Evolutionary conservation across 2,329 filamentous ascomycete genomes (phyloP).

Genomic region (Penicillium sp.): DNA sequence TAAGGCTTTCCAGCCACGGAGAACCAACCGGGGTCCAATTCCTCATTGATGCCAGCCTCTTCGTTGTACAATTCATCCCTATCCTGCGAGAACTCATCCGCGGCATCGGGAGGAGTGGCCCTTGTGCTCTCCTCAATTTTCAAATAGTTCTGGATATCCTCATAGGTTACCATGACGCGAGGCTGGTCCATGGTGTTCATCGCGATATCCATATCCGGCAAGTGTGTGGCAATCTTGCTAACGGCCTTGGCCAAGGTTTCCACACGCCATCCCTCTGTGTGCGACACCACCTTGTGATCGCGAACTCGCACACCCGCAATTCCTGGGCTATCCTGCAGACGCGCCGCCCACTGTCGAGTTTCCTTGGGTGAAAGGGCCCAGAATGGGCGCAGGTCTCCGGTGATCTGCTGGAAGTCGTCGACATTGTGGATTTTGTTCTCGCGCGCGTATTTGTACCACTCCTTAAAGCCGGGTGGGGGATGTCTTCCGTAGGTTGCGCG

Average conservation of each 20-base stretch:
- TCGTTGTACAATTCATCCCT: conserved; percentile 33
- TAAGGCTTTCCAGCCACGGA: conserved; percentile 51
- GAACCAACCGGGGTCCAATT: conserved; percentile 52
- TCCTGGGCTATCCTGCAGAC: conserved; percentile 33
- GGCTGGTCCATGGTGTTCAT: conserved; percentile 67
- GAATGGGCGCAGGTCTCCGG: conserved; percentile 41
- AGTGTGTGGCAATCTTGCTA: conserved; percentile 52
- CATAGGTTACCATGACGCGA: conserved; percentile 61
- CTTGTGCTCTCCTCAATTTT: conserved; percentile 50
- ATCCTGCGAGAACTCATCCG: conserved; percentile 48
- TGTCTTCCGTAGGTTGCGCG: conserved; percentile 40
- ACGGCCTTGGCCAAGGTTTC: conserved; percentile 50
- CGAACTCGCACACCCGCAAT: conserved; percentile 38
- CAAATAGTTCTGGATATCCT: conserved; percentile 57
- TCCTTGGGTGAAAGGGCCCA: conserved; percentile 37
- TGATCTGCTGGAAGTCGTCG: conserved; percentile 43
- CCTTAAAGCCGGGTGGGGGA: conserved; percentile 43
- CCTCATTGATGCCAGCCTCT: conserved; percentile 12
- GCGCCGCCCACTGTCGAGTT: conserved; percentile 36
- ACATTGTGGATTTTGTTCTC: conserved; percentile 39
- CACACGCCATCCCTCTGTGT: conserved; percentile 44
- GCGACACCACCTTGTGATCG: conserved; percentile 36
- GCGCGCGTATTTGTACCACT: conserved; percentile 44
- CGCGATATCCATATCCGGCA: conserved; percentile 68
- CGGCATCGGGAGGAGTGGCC: conserved; percentile 44